Percentiles rank a stretch among this genome's conserved stretches.
These are phyloP conservation scores for Arthroderma sp. DNA, from an alignment of 2,329 filamentous ascomycete genomes.

Conservation along the genomic window DNA sequence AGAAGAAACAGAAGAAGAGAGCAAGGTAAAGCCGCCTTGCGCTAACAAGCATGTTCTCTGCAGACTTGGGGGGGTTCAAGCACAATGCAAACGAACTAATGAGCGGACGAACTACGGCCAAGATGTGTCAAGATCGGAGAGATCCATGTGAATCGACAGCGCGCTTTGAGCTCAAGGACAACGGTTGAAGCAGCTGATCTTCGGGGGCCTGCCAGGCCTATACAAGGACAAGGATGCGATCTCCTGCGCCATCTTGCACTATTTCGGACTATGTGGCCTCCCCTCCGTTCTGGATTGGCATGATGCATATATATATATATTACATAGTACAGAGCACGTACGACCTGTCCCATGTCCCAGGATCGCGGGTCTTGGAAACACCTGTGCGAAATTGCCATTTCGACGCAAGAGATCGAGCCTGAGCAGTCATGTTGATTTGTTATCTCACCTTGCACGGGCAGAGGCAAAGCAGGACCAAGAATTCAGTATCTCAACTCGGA, in stretches of 20 bases:
- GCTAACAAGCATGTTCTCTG: neutral
- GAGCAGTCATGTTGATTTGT: neutral
- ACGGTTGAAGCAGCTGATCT: neutral
- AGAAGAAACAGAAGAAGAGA: neutral
- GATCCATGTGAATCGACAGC: conserved; percentile 1
- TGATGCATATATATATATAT: neutral
- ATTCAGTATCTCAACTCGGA: neutral
- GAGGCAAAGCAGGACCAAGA: neutral
- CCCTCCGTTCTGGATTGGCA: neutral
- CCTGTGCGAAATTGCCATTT: too few relatives aligned
- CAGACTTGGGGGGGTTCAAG: neutral
- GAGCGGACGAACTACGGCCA: neutral
- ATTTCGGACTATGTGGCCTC: neutral
- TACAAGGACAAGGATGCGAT: neutral
- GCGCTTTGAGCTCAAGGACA: neutral
- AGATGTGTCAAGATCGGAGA: conserved; percentile 3
- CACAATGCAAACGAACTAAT: neutral
- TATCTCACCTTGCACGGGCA: neutral
- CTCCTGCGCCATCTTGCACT: neutral
- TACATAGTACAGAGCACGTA: neutral
- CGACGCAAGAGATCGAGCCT: neutral
- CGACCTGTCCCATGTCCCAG: neutral
- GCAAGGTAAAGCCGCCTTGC: neutral
- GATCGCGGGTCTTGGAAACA: neutral
- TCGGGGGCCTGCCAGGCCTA: neutral